Evolutionary conservation across 2,329 filamentous ascomycete species (phyloP).

Genomic region (Phialocephala subalpina): DNA sequence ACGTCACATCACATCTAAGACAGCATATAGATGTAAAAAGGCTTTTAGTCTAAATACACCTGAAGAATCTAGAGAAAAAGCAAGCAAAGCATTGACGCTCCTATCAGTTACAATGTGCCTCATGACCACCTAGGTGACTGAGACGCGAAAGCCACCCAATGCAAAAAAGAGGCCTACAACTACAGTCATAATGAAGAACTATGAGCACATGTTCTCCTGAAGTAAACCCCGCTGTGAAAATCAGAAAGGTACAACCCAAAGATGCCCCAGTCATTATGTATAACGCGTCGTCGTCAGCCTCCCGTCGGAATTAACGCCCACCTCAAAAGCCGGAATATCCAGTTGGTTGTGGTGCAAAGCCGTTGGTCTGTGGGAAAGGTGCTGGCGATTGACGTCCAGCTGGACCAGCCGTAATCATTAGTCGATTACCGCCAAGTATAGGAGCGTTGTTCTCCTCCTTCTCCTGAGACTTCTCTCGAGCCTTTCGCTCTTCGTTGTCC

Average conservation of each 20-base stretch:
- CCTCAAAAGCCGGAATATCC: constrained; percentile 68
- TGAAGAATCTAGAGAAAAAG: constrained; percentile 38
- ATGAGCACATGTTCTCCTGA: constrained; percentile 32
- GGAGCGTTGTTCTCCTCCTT: constrained; percentile 94
- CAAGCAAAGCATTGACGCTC: constrained; percentile 35
- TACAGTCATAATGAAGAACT: constrained; percentile 39
- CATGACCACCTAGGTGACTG: constrained; percentile 17
- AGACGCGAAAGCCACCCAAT: constrained; percentile 32
- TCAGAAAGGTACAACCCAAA: constrained; percentile 38
- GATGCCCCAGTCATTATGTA: constrained; percentile 44
- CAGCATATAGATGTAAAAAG: constrained; percentile 22
- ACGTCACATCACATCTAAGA: constrained; percentile 1
- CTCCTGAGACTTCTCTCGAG: constrained; percentile 73
- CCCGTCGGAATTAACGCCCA: constrained; percentile 9
- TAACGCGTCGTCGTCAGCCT: constrained; percentile 28
- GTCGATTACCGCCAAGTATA: constrained; percentile 85
- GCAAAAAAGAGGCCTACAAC: constrained; percentile 39
- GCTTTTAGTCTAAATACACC: constrained; percentile 35
- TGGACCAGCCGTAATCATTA: constrained; percentile 96
- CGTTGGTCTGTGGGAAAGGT: constrained; percentile 82
- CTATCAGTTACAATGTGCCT: constrained; percentile 43
- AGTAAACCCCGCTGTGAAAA: constrained; percentile 36
- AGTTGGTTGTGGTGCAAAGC: constrained; percentile 88
- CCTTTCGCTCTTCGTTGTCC: constrained; percentile 95
- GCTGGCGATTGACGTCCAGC: constrained; percentile 60